Percentiles rank a stretch among this genome's conserved stretches.
These are phyloP conservation scores for Tuber microsphaerosporum DNA, from an alignment of 495 filamentous ascomycete genomes.

Conservation along the genomic window DNA sequence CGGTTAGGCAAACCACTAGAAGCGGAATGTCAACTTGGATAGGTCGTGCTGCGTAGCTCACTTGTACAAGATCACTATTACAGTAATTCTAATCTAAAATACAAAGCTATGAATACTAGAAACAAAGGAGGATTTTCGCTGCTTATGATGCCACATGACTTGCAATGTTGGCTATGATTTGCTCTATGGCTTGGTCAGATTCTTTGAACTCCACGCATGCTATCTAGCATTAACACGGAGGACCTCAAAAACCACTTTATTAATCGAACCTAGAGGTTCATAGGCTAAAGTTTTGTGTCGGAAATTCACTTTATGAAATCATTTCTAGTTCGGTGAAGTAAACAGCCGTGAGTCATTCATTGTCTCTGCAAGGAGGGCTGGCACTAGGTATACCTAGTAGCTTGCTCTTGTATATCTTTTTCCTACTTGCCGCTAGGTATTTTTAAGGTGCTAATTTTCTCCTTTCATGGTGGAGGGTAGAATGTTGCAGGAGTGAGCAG, in stretches of 20 bases:
- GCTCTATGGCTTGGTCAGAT: too few relatives aligned
- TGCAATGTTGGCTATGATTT: too few relatives aligned
- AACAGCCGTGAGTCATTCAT: background rate
- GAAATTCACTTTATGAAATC: background rate
- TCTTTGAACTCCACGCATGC: background rate
- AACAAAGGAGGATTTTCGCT: background rate
- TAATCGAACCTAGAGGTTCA: background rate
- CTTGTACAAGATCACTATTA: background rate
- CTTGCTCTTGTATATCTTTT: background rate
- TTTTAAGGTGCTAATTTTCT: background rate
- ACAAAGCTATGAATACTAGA: background rate
- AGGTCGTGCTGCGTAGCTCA: background rate
- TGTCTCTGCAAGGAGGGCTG: background rate
- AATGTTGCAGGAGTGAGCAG: background rate
- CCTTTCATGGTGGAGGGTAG: background rate
- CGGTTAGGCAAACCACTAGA: background rate
- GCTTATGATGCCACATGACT: background rate
- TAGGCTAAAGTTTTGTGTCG: background rate
- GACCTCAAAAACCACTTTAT: too few relatives aligned
- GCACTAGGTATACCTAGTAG: background rate
- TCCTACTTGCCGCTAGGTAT: background rate
- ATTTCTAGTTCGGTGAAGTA: background rate
- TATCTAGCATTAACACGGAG: background rate
- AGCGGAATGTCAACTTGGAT: background rate
- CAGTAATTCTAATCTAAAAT: background rate